A percentile compares a stretch with the other conserved stretches of the same genome.
Evolutionary conservation across 192 early-diverging fungal species (phyloP).

Genomic region (Linnemannia elongata): DNA sequence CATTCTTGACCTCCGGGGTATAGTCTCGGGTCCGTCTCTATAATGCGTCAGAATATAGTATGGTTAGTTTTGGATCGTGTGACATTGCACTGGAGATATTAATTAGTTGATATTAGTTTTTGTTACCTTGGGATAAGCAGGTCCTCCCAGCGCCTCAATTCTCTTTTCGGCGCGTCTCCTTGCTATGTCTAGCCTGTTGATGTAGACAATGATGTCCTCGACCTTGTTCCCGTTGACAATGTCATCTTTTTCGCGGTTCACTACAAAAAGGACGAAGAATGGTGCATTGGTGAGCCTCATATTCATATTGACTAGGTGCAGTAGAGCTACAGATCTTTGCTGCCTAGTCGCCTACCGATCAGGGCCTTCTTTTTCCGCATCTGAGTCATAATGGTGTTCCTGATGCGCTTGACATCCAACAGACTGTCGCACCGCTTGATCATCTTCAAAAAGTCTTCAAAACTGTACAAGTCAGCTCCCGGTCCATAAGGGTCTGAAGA

Average conservation of each 20-base stretch:
- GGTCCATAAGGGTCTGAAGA: conserved; percentile 21
- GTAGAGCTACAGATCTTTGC: neutral
- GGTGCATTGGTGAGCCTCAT: neutral
- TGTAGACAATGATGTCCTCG: conserved; percentile 76
- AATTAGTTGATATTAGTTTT: neutral
- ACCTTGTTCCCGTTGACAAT: conserved; percentile 87
- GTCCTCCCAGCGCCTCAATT: conserved; percentile 67
- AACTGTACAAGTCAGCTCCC: conserved; percentile 62
- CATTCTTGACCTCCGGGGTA: conserved; percentile 24
- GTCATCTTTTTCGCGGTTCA: conserved; percentile 75
- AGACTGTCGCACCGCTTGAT: conserved; percentile 78
- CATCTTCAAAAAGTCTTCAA: conserved; percentile 80
- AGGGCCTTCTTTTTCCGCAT: conserved; percentile 75
- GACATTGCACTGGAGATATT: too few species aligned
- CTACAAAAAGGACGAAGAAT: conserved; percentile 53
- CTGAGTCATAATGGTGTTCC: conserved; percentile 79
- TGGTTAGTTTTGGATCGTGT: neutral
- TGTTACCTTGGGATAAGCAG: conserved; percentile 63
- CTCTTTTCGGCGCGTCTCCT: conserved; percentile 81
- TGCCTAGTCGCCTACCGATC: conserved; percentile 56
- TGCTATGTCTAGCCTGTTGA: conserved; percentile 81
- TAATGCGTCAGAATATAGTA: neutral
- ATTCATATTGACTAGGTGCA: neutral
- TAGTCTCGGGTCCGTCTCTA: conserved; percentile 27
- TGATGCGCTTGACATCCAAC: conserved; percentile 72